Base-by-base conservation (phyloP, 768 basidiomycete genomes). In the Lentinula sp. region DNA sequence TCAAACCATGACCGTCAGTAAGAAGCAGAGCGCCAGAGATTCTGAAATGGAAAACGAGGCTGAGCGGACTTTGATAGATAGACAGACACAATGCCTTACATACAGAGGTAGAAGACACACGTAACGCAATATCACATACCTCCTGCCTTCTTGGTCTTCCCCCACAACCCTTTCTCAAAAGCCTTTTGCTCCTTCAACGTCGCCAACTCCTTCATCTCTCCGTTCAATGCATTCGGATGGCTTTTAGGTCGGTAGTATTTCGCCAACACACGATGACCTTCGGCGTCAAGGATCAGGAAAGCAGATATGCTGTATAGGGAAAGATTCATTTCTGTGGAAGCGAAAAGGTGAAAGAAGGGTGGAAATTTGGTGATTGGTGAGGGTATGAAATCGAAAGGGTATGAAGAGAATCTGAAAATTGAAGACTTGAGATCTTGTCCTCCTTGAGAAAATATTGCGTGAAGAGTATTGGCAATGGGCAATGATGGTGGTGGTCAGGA, bases 151-250 rank as follows among this genome's bases (percentile, higher is more conserved):
- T 94, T 94, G 0, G 96, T 97, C 77, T 99, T 99, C 67, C 92
- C 88, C 83, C 87, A 96, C 37, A 98, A 78, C 0, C 90, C 90
- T 78, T 97, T 96, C 79, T 99, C 97, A 71, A 98, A 98, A 8
- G 87, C 84, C 57, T 91, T 88, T 72, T 97, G 96, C 69, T 99
- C 96, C 73, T 98, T 98, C 66, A 93, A 71, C 5, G 85, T 84
- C 13, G 79, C 74, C 32, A 90, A 77, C 51, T 83, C 79, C 67
- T 88, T 89, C 61, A 77, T 78, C 73, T 85, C 80, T 43, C 42
- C 42, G n/a, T 46, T 46, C 12, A 46, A 20, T 9, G 20, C 55
- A 45, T 81, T 75, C 0, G 83, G 83, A 64, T 85, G 82, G 59
- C 79, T 80, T 71, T 88, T 80, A n/a, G 93, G 81, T 58, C 81